These are phyloP conservation scores for Didymella glomerata DNA, from an alignment of 2,329 filamentous ascomycete genomes.

Conservation along the genomic window DNA sequence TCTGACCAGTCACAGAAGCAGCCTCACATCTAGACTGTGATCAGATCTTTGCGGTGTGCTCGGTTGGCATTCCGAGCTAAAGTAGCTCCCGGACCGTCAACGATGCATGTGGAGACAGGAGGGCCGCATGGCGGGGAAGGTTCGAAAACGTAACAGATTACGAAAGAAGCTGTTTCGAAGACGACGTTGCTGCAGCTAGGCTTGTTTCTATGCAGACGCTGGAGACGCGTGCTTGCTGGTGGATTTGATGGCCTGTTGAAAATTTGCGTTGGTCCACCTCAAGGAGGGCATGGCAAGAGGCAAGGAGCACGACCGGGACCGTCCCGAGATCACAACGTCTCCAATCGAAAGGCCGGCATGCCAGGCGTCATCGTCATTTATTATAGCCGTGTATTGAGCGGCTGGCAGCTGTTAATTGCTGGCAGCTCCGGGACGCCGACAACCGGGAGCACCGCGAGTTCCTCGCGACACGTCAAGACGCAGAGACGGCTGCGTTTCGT, in stretches of 20 bases:
- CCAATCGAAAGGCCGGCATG: neutral
- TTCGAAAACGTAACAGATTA: slow-evolving; percentile 51
- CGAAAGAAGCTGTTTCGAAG: slow-evolving; percentile 33
- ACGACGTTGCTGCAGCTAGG: slow-evolving; percentile 30
- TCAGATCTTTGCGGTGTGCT: slow-evolving; percentile 32
- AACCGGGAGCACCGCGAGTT: slow-evolving; percentile 1
- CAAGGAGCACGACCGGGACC: slow-evolving; percentile 3
- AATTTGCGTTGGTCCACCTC: slow-evolving; percentile 30
- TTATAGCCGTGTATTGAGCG: neutral
- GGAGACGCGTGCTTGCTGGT: slow-evolving; percentile 30
- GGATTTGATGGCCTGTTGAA: slow-evolving; percentile 29
- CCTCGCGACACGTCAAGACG: slow-evolving; percentile 5
- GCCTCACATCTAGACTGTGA: slow-evolving; percentile 7
- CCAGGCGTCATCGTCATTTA: neutral
- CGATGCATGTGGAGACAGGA: slow-evolving; percentile 35
- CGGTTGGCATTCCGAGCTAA: slow-evolving; percentile 39
- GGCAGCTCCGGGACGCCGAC: neutral
- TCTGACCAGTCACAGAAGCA: neutral
- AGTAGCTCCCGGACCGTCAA: slow-evolving; percentile 42
- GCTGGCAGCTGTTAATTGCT: neutral
- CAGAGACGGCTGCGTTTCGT: slow-evolving; percentile 13
- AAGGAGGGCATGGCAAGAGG: slow-evolving; percentile 7
- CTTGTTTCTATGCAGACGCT: slow-evolving; percentile 32
- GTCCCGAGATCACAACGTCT: slow-evolving; percentile 2
- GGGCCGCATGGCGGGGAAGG: slow-evolving; percentile 46